These are phyloP conservation scores for Seminavis robusta DNA, from an alignment of 108 stramenopile species.

Conservation along the genomic window DNA sequence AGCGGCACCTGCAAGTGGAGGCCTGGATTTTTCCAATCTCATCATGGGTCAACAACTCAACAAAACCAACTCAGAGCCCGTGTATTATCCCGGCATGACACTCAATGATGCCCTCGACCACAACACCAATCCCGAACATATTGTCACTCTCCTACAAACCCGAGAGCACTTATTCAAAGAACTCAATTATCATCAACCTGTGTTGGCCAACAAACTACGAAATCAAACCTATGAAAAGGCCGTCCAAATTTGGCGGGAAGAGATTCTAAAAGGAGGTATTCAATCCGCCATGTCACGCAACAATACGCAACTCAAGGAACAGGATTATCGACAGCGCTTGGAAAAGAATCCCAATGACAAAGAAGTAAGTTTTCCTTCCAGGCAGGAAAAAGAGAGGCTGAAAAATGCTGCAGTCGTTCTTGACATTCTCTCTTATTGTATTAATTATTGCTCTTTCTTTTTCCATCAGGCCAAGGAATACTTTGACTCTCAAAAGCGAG, in stretches of 20 bases:
- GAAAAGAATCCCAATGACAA: slow-evolving; percentile 71
- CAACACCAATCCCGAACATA: slow-evolving; percentile 71
- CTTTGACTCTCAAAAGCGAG: slow-evolving; percentile 66
- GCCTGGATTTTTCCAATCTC: too few species aligned
- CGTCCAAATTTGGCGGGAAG: slow-evolving; percentile 61
- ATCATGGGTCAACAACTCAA: too few species aligned
- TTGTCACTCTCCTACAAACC: slow-evolving; percentile 54
- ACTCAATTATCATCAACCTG: slow-evolving; percentile 77
- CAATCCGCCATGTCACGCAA: slow-evolving; percentile 36
- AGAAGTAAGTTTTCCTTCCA: too few species aligned
- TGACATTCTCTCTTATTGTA: too few species aligned
- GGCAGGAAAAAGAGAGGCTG: too few species aligned
- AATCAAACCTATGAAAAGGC: slow-evolving; percentile 31
- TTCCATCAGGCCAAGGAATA: too few species aligned
- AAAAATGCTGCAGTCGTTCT: too few species aligned
- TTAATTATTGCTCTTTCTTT: too few species aligned
- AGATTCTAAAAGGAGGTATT: slow-evolving; percentile 64
- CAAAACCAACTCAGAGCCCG: too few species aligned
- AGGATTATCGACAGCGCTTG: slow-evolving; percentile 41
- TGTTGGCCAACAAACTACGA: slow-evolving; percentile 40
- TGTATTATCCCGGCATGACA: slow-evolving; percentile 75
- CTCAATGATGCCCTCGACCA: slow-evolving; percentile 71
- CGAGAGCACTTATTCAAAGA: slow-evolving; percentile 78
- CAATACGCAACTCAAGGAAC: slow-evolving; percentile 40
- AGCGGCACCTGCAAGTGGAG: background rate